A percentile compares a stretch with the other conserved stretches of the same genome.
phyloP scores from a whole-genome alignment of 495 filamentous ascomycete species.

The Durotheca rogersii region DNA sequence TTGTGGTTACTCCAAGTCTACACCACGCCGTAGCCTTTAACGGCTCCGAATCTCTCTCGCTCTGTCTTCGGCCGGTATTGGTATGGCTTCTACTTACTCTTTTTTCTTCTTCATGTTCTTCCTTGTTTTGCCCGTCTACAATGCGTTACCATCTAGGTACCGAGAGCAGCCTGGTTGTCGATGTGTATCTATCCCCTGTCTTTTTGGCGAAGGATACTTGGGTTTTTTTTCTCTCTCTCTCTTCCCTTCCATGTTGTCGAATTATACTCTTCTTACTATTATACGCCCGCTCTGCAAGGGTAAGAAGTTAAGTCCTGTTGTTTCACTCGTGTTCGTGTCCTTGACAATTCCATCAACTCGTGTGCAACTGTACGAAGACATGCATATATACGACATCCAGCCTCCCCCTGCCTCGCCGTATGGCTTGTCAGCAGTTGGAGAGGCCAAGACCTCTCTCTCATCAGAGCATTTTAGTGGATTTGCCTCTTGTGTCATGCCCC shows the following conservation, averaged over 20 bases:
- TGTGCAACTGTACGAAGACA: too few relatives aligned
- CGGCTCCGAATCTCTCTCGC: too few relatives aligned
- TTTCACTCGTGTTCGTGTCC: not conserved
- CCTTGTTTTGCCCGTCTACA: too few relatives aligned
- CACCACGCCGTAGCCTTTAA: too few relatives aligned
- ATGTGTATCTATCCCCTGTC: not conserved
- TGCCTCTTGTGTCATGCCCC: not conserved
- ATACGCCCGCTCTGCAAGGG: not conserved
- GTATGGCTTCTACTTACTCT: too few relatives aligned
- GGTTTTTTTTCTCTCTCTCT: not conserved
- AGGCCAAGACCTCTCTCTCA: not conserved
- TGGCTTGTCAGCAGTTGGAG: not conserved
- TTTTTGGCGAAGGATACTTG: not conserved
- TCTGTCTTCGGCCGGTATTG: too few relatives aligned
- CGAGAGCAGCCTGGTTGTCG: not conserved
- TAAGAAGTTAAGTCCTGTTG: not conserved
- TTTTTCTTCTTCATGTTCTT: too few relatives aligned
- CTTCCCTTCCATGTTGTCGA: not conserved
- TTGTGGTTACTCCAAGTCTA: too few relatives aligned
- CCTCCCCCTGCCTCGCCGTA: not conserved
- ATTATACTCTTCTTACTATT: not conserved
- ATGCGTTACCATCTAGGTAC: not conserved
- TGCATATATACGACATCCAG: not conserved
- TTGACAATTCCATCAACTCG: not conserved
- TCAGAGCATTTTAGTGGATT: not conserved